Conservation (phyloP, 2,329 filamentous ascomycete species). For the Paramyrothecium roridum region DNA sequence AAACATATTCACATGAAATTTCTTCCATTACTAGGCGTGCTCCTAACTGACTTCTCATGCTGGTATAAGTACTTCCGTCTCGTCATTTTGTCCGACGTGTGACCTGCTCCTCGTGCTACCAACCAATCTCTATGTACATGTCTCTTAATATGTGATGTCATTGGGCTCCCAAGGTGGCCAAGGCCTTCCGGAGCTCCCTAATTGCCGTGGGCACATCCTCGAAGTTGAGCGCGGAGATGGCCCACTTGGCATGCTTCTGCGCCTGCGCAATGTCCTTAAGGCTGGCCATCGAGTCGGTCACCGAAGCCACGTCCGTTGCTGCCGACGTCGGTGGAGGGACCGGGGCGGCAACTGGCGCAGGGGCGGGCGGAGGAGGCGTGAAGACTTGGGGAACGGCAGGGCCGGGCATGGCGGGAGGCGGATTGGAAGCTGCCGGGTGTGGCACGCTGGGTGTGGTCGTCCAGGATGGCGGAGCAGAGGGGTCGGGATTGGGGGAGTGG, state of each 20-base stretch:
- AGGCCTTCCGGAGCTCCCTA: conserved; percentile 73
- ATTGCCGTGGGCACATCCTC: conserved; percentile 92
- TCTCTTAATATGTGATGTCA: not conserved
- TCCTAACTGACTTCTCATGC: too few species aligned
- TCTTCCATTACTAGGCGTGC: not conserved
- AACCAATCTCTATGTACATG: too few species aligned
- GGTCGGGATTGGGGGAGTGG: conserved; percentile 10
- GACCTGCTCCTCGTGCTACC: too few species aligned
- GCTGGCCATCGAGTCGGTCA: conserved; percentile 12
- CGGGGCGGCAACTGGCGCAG: conserved; percentile 9
- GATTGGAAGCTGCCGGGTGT: conserved; percentile 12
- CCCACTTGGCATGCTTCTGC: conserved; percentile 96
- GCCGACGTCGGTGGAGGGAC: conserved; percentile 6
- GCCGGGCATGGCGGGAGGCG: conserved; percentile 14
- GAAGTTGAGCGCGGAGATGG: conserved; percentile 93
- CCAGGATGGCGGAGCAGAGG: conserved; percentile 17
- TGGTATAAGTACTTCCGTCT: too few species aligned
- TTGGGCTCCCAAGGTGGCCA: conserved; percentile 65
- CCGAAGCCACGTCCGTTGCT: conserved; percentile 4
- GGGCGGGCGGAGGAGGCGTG: conserved; percentile 1
- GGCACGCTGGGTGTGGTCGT: conserved; percentile 15
- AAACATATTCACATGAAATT: not conserved
- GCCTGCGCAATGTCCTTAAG: conserved; percentile 69
- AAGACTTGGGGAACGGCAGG: not conserved
- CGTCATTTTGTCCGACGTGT: too few species aligned